phyloP scores from a whole-genome alignment of 106 monocot genomes.

The Acanthochlamys bracteata region DNA sequence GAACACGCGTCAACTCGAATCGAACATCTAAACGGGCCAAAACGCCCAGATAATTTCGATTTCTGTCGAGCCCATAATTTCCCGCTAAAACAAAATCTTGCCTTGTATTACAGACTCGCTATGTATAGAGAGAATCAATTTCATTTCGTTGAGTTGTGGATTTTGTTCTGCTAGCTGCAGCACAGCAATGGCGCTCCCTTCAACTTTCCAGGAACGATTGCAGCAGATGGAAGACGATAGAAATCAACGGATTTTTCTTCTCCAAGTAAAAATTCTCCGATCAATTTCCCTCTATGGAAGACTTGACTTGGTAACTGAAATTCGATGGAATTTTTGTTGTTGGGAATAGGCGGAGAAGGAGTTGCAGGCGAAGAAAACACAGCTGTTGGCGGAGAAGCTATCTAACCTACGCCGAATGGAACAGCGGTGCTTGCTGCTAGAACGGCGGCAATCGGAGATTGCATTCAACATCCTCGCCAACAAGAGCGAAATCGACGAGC shows the following conservation, averaged over 20 bases:
- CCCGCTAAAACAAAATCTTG: too few species aligned
- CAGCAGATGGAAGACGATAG: constrained; percentile 31
- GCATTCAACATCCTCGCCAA: constrained; percentile 28
- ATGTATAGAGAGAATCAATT: too few species aligned
- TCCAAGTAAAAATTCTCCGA: constrained; percentile 12
- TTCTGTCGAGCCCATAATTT: too few species aligned
- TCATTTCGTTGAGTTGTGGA: too few species aligned
- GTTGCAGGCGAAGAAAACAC: constrained; percentile 19
- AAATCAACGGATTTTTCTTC: constrained; percentile 27
- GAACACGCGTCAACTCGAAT: too few species aligned
- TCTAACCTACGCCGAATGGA: constrained; percentile 16
- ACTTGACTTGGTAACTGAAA: background rate
- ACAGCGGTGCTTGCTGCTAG: constrained; percentile 29
- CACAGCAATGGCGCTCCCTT: constrained; percentile 24
- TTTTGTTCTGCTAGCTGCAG: too few species aligned
- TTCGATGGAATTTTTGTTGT: background rate
- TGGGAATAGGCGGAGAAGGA: constrained; percentile 22
- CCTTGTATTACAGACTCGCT: too few species aligned
- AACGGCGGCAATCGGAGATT: constrained; percentile 21
- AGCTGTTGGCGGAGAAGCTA: constrained; percentile 17
- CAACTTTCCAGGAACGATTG: constrained; percentile 29
- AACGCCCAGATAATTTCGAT: too few species aligned
- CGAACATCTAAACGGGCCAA: too few species aligned
- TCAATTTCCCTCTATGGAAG: background rate
- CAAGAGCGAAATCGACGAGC: constrained; percentile 24